Percentiles rank a stretch among this genome's conserved stretches.
These are phyloP conservation scores for Russula sp. DNA, from an alignment of 768 basidiomycete genomes.

Conservation along the genomic window DNA sequence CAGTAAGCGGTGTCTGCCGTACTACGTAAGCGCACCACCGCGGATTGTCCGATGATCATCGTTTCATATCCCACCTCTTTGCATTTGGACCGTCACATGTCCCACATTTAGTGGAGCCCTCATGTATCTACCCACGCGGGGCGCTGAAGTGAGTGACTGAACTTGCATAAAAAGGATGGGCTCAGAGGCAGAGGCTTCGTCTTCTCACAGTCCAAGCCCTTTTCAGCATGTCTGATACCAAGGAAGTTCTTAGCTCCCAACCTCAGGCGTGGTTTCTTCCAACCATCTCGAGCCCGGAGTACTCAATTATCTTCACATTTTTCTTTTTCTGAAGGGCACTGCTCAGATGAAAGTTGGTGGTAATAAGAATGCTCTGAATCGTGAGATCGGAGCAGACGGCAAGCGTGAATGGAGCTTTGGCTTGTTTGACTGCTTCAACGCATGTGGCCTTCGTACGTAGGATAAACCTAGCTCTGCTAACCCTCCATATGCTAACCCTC, in stretches of 20 bases:
- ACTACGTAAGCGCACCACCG: too few relatives aligned
- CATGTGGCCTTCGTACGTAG: too few relatives aligned
- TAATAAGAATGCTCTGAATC: constrained; percentile 26
- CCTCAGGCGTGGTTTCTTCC: neutral
- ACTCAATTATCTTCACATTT: neutral
- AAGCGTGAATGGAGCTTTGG: constrained; percentile 28
- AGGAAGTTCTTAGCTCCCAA: neutral
- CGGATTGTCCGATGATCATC: too few relatives aligned
- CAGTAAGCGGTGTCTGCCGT: too few relatives aligned
- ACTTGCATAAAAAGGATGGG: too few relatives aligned
- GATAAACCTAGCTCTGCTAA: constrained; percentile 18
- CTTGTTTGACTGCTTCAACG: constrained; percentile 24
- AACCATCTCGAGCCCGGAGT: neutral
- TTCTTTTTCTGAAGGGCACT: neutral
- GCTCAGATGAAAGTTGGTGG: constrained; percentile 7
- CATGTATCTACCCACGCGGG: too few relatives aligned
- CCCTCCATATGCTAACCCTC: neutral
- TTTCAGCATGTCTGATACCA: neutral
- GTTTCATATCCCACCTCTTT: too few relatives aligned
- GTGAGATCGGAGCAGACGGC: constrained; percentile 18
- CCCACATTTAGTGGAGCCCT: neutral
- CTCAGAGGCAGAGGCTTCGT: too few relatives aligned
- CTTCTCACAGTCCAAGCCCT: too few relatives aligned
- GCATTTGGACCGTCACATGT: too few relatives aligned
- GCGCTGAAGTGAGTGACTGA: too few relatives aligned